These are phyloP conservation scores for Limonomyces culmigenus DNA, from an alignment of 1,284 basidiomycete species.

Conservation along the genomic window DNA sequence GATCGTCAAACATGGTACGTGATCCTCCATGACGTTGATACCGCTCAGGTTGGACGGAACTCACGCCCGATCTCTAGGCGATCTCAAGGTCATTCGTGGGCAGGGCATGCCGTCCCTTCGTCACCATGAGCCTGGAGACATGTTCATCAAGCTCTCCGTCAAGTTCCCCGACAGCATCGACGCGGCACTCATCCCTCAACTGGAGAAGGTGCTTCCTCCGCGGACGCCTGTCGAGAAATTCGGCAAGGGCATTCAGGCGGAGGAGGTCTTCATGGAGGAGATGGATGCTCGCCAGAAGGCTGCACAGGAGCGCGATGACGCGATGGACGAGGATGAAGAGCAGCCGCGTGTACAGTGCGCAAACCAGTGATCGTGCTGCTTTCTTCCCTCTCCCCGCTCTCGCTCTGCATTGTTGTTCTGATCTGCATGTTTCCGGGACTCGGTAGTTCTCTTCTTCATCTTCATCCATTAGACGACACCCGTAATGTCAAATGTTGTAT, in stretches of 20 bases:
- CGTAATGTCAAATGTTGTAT: no score
- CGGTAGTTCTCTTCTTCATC: no score
- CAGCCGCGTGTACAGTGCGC: conserved; percentile 73
- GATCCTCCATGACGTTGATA: conserved; percentile 1
- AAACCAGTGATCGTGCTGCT: conserved; percentile 57
- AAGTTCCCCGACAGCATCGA: conserved; percentile 82
- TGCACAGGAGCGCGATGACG: conserved; percentile 29
- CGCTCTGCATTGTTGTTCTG: no score
- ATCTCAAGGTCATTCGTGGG: conserved; percentile 80
- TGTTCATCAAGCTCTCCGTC: conserved; percentile 81
- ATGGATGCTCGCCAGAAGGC: conserved; percentile 64
- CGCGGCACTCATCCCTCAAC: conserved; percentile 45
- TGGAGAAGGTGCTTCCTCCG: conserved; percentile 81
- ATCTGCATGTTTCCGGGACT: no score
- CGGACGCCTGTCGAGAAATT: conserved; percentile 59
- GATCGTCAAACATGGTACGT: conserved; percentile 82
- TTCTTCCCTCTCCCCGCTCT: no score
- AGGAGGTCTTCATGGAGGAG: conserved; percentile 80
- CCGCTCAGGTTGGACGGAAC: no score
- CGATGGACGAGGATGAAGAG: conserved; percentile 80
- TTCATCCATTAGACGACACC: no score
- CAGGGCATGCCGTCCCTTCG: conserved; percentile 99
- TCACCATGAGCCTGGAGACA: conserved; percentile 92
- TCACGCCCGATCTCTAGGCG: conserved; percentile 71
- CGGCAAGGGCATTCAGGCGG: conserved; percentile 51